Evolutionary conservation across 352 stramenopile genomes (phyloP), one percentile per base, ranked within the genome.

Genomic region (Blastocystis sp.): DNA sequence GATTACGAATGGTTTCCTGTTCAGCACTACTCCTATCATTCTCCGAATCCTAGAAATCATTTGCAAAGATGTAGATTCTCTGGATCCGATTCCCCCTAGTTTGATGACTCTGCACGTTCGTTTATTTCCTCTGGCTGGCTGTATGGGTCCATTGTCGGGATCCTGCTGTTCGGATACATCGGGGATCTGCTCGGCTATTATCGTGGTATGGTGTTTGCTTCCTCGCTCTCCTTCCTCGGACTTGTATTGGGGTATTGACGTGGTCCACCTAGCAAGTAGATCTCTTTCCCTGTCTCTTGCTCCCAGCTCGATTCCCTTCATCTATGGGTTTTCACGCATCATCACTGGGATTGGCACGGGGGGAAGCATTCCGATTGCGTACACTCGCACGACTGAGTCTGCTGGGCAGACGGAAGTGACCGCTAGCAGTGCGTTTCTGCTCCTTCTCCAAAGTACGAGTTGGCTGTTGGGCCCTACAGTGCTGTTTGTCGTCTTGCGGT

Each of bases 161-260:
- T 85, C 47, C 53, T 85, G 53, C 37, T 85, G 20, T 85, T 85
- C 47, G 73, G 73, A 2, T 85, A 66, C 53, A 18, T 85, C 39
- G 73, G 73, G 8, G 73, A 85, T 45, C 50, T 45, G 30, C 73
- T 85, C 20, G 73, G 73, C 39, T 85, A 85, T 37, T 85, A 85
- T 30, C 59, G 30, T 37, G 73, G 73, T 41, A 85, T 85, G 73
- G 68, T 85, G 41, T 18, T 85, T 7, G 73, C 73, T 9, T 66
- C 73, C 5, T 37, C 53, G 9, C 20, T 65, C 41, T 66, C 73
- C 3, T 85, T 85, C 53, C 13, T 39, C 16, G 73, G 73, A 1
- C 53, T 85, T 8, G 13, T 85, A 9, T 65, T 66, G 8, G 47
- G 73, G 73, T 66, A 26, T 1, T 5, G 26, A 11, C 16, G 3